phyloP scores from a whole-genome alignment of 164 flowering plant species.

The Vitis riparia region DNA sequence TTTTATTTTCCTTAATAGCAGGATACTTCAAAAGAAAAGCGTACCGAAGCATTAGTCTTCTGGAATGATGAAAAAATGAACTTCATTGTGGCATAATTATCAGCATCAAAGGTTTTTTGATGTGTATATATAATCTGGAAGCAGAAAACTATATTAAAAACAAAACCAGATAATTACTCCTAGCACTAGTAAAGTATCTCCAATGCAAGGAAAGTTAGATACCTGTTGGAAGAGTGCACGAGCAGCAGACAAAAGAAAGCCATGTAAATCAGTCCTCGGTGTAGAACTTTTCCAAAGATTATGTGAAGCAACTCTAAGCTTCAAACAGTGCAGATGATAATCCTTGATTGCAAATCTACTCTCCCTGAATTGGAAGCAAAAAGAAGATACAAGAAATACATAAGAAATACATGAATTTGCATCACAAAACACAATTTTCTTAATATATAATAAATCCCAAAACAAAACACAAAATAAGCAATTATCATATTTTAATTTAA shows the following conservation, averaged over 20 bases:
- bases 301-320: conserved; percentile 57
- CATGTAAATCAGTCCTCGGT: conserved; percentile 17
- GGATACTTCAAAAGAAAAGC: not conserved
- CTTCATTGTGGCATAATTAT: conserved; percentile 44
- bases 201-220: not conserved
- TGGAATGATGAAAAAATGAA: conserved; percentile 31
- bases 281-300: conserved; percentile 56
- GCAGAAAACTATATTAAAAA: conserved; percentile 4
- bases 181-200: not conserved
- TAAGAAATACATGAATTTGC: not conserved
- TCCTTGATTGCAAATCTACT: conserved; percentile 50
- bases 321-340: conserved; percentile 40
- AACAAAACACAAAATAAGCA: not conserved
- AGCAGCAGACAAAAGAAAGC: conserved; percentile 50
- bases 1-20: not conserved
- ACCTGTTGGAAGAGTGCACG: conserved; percentile 74
- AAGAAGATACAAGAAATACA: conserved; percentile 1
- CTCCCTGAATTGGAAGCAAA: conserved; percentile 34
- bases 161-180: not conserved
- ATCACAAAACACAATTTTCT: not conserved
- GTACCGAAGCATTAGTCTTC: conserved; percentile 32
- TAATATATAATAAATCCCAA: not conserved
- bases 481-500: no score
- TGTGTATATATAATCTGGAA: conserved; percentile 77
- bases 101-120: conserved; percentile 59